Base-by-base conservation (phyloP, 208 protist genomes). In the Zelonia costaricensis region DNA sequence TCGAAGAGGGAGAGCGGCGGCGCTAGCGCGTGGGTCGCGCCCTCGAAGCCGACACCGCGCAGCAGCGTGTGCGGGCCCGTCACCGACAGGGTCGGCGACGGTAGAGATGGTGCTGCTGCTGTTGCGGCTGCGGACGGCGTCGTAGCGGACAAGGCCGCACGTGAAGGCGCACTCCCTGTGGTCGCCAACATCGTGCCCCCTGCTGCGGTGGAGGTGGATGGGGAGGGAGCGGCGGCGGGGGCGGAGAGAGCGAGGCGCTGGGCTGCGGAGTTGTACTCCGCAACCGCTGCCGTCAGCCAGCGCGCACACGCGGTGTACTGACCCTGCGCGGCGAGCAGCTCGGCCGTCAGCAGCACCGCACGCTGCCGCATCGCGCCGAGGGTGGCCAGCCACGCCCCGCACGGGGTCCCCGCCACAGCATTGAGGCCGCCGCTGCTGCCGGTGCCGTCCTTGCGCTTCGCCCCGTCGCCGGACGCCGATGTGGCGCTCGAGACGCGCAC, bases 321-420 rank as follows among this genome's bases (percentile, higher is more conserved):
- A 22, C 66, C 66, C 38, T 73, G 66, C 13, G 66, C 57, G 3
- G 57, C 42, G 44, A 73, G 66, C 0, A 66, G 23, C 35, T 73
- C 58, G 8, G 57, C 52, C 3, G 43, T 38, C 20, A 73, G 57
- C 20, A 73, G 42, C 20, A 61, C 18, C 6, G 66, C 57, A 18
- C 47, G 36, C 16, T 76, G 58, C 23, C 66, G 62, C 12, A 84
- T 28, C 5, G 73, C 60, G 3, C 38, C 43, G 1, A 74, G 51
- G 12, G 38, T 35, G 27, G 51, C 42, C 12, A 62, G 62, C 39
- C 49, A 51, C 36, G 25, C 33, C 15, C 47, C 47, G 7, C 20
- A 39, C 10, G 51, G 27, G 12, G 45, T 48, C 6, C 30, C 18
- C 25, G 60, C 1, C 16, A 28, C 30, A n/a, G n/a, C 28, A 0